Conservation (phyloP, 2,329 filamentous ascomycete genomes). For the Aspergillus fijiensis region DNA sequence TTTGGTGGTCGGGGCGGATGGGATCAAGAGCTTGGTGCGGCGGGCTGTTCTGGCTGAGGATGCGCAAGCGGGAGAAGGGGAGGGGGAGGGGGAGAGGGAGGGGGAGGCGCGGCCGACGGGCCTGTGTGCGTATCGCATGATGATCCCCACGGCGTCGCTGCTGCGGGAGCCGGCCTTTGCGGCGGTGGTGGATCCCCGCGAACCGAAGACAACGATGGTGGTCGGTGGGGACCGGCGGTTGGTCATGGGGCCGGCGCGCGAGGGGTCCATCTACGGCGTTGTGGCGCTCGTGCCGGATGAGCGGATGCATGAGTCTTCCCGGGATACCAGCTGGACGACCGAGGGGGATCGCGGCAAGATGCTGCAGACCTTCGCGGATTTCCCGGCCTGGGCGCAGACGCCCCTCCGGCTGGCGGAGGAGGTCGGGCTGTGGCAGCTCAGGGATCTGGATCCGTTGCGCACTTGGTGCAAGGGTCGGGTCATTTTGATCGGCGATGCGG, state of each 20-base stretch:
- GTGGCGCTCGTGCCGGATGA: conserved; percentile 47
- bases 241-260: conserved; percentile 50
- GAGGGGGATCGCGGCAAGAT: conserved; percentile 8
- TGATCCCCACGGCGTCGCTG: background rate
- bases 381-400: conserved; percentile 8
- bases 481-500: conserved; percentile 39
- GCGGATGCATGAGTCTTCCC: conserved; percentile 1
- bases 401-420: background rate
- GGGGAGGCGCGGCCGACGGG: conserved; percentile 1
- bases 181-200: conserved; percentile 37
- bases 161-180: conserved; percentile 19
- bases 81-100: too few relatives aligned
- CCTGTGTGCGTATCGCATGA: background rate
- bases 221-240: conserved; percentile 44
- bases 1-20: conserved; percentile 32
- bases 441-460: conserved; percentile 28
- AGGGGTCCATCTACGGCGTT: conserved; percentile 45
- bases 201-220: conserved; percentile 49
- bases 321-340: conserved; percentile 6
- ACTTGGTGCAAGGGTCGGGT: conserved; percentile 19
- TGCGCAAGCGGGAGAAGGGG: background rate
- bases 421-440: conserved; percentile 22
- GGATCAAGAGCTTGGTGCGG: conserved; percentile 20
- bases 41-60: background rate
- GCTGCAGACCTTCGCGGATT: conserved; percentile 13